phyloP scores from a whole-genome alignment of 257 asterid species.

The Plantago ovata region DNA sequence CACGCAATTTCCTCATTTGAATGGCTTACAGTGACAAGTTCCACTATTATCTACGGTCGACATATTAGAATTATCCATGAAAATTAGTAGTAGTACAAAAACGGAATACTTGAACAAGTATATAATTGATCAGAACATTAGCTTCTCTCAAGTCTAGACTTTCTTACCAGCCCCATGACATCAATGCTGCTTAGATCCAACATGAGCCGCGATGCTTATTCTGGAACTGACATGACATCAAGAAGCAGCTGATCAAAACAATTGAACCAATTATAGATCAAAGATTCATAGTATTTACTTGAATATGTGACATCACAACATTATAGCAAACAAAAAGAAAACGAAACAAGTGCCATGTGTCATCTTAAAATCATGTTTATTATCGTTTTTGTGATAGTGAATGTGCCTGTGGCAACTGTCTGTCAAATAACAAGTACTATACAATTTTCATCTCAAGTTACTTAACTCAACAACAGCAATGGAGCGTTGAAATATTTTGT shows the following conservation, averaged over 20 bases:
- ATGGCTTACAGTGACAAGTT: no score
- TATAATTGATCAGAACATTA: no score
- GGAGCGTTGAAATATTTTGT: background rate
- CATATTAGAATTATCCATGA: no score
- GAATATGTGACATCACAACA: slow-evolving; percentile 5
- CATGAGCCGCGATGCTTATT: slow-evolving; percentile 94
- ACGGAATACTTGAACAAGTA: no score
- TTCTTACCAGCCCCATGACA: slow-evolving; percentile 89
- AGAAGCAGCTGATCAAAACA: slow-evolving; percentile 76
- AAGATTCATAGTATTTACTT: background rate
- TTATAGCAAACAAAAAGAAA: slow-evolving; percentile 16
- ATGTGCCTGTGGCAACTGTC: slow-evolving; percentile 10
- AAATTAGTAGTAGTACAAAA: no score
- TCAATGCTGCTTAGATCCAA: slow-evolving; percentile 98
- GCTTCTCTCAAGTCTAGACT: slow-evolving; percentile 24
- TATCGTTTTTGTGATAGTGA: slow-evolving; percentile 9
- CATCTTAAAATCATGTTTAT: background rate
- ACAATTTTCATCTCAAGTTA: no score
- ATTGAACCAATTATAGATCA: slow-evolving; percentile 19
- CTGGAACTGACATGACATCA: slow-evolving; percentile 96
- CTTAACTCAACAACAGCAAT: slow-evolving; percentile 3
- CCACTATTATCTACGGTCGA: no score
- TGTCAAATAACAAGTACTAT: background rate
- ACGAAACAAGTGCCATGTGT: slow-evolving; percentile 8
- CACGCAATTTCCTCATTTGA: no score